A percentile compares a stretch with the other conserved stretches of the same genome.
Evolutionary conservation across 306 rosid species (phyloP).

Genomic region (Pyrus betulifolia): DNA sequence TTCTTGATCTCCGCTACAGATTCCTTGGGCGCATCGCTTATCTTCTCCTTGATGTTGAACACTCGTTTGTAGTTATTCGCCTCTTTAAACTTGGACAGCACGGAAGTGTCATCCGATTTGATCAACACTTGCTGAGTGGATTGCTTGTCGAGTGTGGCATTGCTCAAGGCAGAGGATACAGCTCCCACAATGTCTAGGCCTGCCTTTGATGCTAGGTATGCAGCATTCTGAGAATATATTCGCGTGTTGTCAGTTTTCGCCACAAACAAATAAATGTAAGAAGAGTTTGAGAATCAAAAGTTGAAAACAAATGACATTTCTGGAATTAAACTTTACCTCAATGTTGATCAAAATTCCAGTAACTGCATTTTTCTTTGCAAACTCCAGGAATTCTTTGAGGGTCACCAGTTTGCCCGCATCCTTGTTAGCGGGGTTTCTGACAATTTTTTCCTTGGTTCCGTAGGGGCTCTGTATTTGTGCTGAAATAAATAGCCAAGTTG

Average conservation of each 20-base stretch:
- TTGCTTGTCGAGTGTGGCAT: constrained; percentile 69
- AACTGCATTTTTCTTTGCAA: constrained; percentile 71
- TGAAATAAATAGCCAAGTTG: constrained; percentile 29
- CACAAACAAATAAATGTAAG: background rate
- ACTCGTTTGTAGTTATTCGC: constrained; percentile 50
- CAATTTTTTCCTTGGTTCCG: background rate
- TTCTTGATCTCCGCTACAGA: constrained; percentile 58
- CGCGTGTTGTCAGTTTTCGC: background rate
- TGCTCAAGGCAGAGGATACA: constrained; percentile 46
- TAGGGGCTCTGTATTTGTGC: constrained; percentile 49
- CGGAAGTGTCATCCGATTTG: constrained; percentile 79
- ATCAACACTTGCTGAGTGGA: constrained; percentile 55
- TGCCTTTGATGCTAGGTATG: constrained; percentile 68
- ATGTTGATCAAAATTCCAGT: constrained; percentile 60
- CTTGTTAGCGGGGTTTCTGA: constrained; percentile 70
- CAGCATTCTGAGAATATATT: constrained; percentile 52
- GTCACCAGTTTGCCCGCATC: constrained; percentile 53
- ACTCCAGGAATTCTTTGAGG: constrained; percentile 64
- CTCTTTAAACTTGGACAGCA: constrained; percentile 54
- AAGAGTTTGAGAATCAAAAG: background rate
- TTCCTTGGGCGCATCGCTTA: constrained; percentile 35
- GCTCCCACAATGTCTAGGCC: constrained; percentile 61
- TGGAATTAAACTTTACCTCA: constrained; percentile 21
- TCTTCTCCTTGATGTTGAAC: constrained; percentile 17
- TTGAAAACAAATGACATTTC: background rate